A percentile compares a stretch with the other conserved stretches of the same genome.
Evolutionary conservation across 345 rosid species (phyloP).

Genomic region (Raphanus raphanistrum): DNA sequence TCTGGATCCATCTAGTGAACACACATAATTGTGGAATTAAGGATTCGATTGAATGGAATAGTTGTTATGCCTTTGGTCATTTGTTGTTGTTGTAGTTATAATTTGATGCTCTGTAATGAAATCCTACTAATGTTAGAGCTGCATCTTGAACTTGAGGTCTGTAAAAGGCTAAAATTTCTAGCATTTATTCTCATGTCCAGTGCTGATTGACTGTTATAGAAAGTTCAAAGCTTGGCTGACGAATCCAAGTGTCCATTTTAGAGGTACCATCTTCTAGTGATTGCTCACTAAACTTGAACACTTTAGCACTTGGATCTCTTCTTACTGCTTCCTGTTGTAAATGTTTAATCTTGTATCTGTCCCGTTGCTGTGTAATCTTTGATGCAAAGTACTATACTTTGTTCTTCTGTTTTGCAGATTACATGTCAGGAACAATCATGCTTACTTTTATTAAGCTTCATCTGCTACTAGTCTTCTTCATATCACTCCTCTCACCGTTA

Average conservation of each 20-base stretch:
- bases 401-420: slow-evolving; percentile 1
- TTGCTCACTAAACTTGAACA: slow-evolving; percentile 10
- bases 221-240: not conserved
- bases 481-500: not conserved
- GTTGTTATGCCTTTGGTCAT: too few species aligned
- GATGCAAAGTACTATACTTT: not conserved
- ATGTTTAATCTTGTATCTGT: not conserved
- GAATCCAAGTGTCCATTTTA: not conserved
- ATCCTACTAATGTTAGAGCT: too few species aligned
- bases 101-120: too few species aligned
- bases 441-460: not conserved
- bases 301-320: not conserved
- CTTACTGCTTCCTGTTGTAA: not conserved
- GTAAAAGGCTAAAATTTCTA: too few species aligned
- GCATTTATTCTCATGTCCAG: too few species aligned
- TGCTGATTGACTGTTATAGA: too few species aligned
- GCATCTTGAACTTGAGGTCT: too few species aligned
- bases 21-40: not conserved
- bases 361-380: not conserved
- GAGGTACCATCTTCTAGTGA: slow-evolving; percentile 2
- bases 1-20: not conserved
- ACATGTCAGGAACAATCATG: slow-evolving; percentile 18
- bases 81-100: too few species aligned
- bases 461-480: slow-evolving; percentile 14
- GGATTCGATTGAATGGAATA: not conserved